phyloP scores from a whole-genome alignment of 345 rosid species.

The Adansonia digitata region DNA sequence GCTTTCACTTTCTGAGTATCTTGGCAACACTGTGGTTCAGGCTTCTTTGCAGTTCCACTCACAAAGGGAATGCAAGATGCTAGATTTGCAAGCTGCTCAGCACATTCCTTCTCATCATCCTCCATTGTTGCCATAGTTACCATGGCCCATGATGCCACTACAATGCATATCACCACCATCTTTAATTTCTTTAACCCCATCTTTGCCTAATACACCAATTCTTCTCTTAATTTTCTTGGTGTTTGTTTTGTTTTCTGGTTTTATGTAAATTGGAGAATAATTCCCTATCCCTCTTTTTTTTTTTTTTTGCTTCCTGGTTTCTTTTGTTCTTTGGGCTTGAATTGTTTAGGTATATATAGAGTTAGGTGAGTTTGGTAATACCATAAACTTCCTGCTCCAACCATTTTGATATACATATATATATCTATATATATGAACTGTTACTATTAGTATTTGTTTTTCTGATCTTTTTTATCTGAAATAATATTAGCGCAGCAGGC shows the following conservation, averaged over 20 bases:
- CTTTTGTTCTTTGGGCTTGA: neutral
- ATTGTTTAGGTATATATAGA: slow-evolving; percentile 1
- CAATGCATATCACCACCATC: slow-evolving; percentile 7
- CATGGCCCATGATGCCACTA: slow-evolving; percentile 14
- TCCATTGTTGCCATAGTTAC: slow-evolving; percentile 17
- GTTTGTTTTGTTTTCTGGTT: neutral
- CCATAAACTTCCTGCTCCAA: neutral
- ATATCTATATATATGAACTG: no score
- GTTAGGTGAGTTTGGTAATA: neutral
- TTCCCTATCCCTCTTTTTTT: neutral
- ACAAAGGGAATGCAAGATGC: slow-evolving; percentile 43
- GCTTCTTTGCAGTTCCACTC: slow-evolving; percentile 39
- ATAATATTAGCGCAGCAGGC: neutral
- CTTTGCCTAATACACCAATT: neutral
- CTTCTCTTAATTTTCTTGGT: neutral
- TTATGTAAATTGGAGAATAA: neutral
- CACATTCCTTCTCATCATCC: slow-evolving; percentile 36
- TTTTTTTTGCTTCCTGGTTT: neutral
- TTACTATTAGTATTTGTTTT: neutral
- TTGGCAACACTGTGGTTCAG: slow-evolving; percentile 38
- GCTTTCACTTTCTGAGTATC: slow-evolving; percentile 31
- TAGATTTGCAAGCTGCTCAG: slow-evolving; percentile 29
- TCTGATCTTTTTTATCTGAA: neutral
- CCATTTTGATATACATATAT: neutral
- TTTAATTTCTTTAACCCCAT: slow-evolving; percentile 8